These are phyloP conservation scores for Sphaerostilbella broomeana DNA, from an alignment of 2,329 filamentous ascomycete species.

Conservation along the genomic window DNA sequence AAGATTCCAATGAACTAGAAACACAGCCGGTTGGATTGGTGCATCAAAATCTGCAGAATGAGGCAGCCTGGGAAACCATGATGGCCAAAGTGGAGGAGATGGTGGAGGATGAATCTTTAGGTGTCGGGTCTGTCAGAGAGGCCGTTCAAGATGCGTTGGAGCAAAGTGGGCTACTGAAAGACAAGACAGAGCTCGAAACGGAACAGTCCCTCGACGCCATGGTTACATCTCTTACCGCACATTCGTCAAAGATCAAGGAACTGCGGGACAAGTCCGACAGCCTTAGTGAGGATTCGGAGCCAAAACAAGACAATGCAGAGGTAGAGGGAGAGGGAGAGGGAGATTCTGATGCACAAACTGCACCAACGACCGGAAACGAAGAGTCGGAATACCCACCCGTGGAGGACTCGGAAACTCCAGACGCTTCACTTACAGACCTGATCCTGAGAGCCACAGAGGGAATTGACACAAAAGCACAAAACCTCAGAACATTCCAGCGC, in stretches of 20 bases:
- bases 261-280: constrained; percentile 13
- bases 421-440: constrained; percentile 38
- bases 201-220: constrained; percentile 44
- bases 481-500: constrained; percentile 44
- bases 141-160: constrained; percentile 49
- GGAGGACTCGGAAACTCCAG: constrained; percentile 11
- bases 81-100: constrained; percentile 49
- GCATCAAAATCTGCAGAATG: constrained; percentile 22
- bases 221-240: constrained; percentile 39
- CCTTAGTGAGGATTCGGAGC: constrained; percentile 13
- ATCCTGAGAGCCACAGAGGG: constrained; percentile 45
- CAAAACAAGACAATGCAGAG: not conserved
- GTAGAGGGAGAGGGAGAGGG: not conserved
- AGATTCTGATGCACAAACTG: not conserved
- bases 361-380: not conserved
- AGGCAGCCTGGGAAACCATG: constrained; percentile 47
- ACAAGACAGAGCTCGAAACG: constrained; percentile 39
- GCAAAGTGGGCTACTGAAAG: constrained; percentile 45
- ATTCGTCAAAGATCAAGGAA: constrained; percentile 23
- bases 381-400: not conserved
- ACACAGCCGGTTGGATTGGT: constrained; percentile 16
- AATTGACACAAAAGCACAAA: constrained; percentile 34
- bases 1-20: constrained; percentile 19
- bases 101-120: constrained; percentile 51
- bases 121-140: constrained; percentile 45